These are phyloP conservation scores for Leccinum disarticulatum DNA, from an alignment of 768 basidiomycete genomes.

Conservation along the genomic window DNA sequence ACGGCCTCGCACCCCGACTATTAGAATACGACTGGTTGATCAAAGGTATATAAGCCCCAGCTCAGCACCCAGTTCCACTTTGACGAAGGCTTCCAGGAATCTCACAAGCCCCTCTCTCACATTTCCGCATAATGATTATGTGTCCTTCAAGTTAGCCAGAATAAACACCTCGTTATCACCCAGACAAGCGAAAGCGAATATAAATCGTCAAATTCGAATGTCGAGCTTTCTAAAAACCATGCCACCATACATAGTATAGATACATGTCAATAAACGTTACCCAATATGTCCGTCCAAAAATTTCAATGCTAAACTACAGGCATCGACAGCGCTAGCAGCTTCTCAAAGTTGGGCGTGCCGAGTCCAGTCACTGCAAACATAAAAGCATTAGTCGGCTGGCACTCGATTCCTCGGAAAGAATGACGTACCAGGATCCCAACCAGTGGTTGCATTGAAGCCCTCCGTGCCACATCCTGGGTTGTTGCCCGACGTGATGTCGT, in stretches of 20 bases:
- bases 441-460: slow-evolving; percentile 59
- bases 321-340: slow-evolving; percentile 42
- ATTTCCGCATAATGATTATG: no score
- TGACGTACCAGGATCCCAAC: slow-evolving; percentile 59
- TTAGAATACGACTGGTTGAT: no score
- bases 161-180: background rate
- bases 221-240: background rate
- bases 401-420: background rate
- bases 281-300: background rate
- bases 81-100: no score
- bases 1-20: no score
- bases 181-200: background rate
- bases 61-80: no score
- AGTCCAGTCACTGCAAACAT: slow-evolving; percentile 47
- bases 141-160: no score
- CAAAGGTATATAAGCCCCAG: no score
- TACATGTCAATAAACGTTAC: background rate
- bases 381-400: background rate
- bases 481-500: slow-evolving; percentile 59
- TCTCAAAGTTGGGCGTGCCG: slow-evolving; percentile 54
- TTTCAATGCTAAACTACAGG: background rate
- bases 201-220: background rate
- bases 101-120: no score
- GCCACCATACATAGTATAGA: background rate
- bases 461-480: slow-evolving; percentile 61